Conservation (phyloP, 208 protist species). For the Novymonas esmeraldas region DNA sequence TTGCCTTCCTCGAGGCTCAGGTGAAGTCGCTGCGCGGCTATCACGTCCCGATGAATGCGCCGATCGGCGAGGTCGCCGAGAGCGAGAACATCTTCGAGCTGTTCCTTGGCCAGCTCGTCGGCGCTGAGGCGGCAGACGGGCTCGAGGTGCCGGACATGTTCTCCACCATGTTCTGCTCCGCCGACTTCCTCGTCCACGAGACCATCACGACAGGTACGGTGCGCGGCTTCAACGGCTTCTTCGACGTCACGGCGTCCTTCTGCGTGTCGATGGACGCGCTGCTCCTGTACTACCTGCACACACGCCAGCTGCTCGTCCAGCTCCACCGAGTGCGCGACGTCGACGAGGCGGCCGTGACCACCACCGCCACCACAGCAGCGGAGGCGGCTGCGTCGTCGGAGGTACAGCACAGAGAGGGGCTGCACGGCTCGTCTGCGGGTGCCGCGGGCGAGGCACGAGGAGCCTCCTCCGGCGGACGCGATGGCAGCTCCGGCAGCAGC, state of each 20-base stretch:
- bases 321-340: conserved; percentile 81
- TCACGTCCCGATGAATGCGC: conserved; percentile 50
- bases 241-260: conserved; percentile 89
- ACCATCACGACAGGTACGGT: conserved; percentile 86
- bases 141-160: conserved; percentile 51
- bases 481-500: conserved; percentile 17
- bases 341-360: conserved; percentile 54
- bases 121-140: conserved; percentile 56
- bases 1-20: conserved; percentile 87
- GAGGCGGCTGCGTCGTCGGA: background rate
- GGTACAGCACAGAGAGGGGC: too few relatives aligned
- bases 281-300: conserved; percentile 86
- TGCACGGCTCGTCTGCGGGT: too few relatives aligned
- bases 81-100: conserved; percentile 89
- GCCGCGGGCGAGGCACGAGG: background rate
- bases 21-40: conserved; percentile 85
- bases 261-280: conserved; percentile 87
- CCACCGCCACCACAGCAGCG: conserved; percentile 1
- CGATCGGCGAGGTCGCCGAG: conserved; percentile 45
- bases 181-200: conserved; percentile 90
- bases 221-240: conserved; percentile 84
- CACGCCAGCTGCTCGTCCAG: conserved; percentile 82
- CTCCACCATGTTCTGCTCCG: conserved; percentile 78
- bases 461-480: conserved; percentile 3
- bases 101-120: conserved; percentile 89